phyloP scores from a whole-genome alignment of 2,329 filamentous ascomycete genomes.

The Eutypa lata region DNA sequence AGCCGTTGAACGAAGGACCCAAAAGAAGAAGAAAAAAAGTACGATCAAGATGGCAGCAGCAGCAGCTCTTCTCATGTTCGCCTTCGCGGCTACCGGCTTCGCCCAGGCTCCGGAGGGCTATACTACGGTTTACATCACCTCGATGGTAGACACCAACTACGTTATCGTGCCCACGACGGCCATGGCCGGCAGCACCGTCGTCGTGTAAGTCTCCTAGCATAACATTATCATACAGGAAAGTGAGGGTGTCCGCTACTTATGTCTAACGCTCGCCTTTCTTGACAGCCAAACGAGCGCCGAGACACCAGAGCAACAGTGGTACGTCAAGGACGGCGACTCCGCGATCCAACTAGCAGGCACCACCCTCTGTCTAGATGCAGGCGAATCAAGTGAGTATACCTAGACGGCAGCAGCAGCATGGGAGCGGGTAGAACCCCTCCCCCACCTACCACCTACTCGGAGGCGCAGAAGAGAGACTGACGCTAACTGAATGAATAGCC shows the following conservation, averaged over 20 bases:
- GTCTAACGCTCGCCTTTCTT: background rate
- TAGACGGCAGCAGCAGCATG: too few relatives aligned
- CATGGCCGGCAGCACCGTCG: constrained; percentile 29
- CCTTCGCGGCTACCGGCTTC: constrained; percentile 31
- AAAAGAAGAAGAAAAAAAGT: background rate
- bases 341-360: constrained; percentile 35
- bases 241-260: too few relatives aligned
- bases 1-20: background rate
- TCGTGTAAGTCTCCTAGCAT: constrained; percentile 28
- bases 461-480: background rate
- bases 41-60: background rate
- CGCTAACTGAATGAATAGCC: background rate
- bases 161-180: constrained; percentile 33
- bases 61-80: constrained; percentile 24
- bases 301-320: constrained; percentile 39
- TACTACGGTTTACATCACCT: constrained; percentile 36
- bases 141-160: constrained; percentile 37
- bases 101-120: constrained; percentile 35
- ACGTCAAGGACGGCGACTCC: constrained; percentile 30
- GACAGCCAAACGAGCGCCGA: constrained; percentile 28
- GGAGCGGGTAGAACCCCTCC: too few relatives aligned
- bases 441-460: background rate
- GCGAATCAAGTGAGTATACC: constrained; percentile 15
- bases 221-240: too few relatives aligned
- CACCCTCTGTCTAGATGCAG: constrained; percentile 39